Base-by-base conservation (phyloP, 768 basidiomycete genomes). In the Pleurotus sapidus region DNA sequence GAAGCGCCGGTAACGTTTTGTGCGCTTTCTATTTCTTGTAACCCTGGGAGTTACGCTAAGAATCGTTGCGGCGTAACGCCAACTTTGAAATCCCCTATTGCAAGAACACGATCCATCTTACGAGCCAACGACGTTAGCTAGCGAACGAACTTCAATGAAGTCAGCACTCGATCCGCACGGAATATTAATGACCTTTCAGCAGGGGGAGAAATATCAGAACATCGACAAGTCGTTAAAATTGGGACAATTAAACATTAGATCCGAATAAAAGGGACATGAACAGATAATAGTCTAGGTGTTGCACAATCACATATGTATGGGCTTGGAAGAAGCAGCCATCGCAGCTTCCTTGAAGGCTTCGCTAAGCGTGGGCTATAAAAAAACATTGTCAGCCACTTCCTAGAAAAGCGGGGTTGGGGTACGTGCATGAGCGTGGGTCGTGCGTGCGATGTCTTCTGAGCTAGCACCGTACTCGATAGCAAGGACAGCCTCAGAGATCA, bases 261-360 rank as follows among this genome's bases (percentile, higher is more conserved):
- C 46, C 24, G 24, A 25, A 48, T 48, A 48, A 34, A 34, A 8
- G 23, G 14, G 15, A 25, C 23, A 48, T 15, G 3, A 48, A 25
- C 46, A 15, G 24, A 48, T 15, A 15, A 23, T 18, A 42, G 38
- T 47, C 46, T 47, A 34, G 20, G 20, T 55, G 68, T 82, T n/a
- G n/a, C 15, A 14, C 14, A 24, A 54, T 54, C 23, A 94, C 80
- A 88, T 89, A 73, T 95, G 93, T 67, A 96, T 93, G 20, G 93
- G 76, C 68, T 89, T 90, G 63, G 83, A 80, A 68, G 84, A 88
- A 18, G 89, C 84, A 18, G 91, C 87, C 88, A 96, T 89, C 23
- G 91, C 91, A 34, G 93, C 94, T 74, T 97, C 95, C 78, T 96
- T 95, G 84, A 97, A 94, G 12, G 95, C 95, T 69, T 95, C 93